Conservation (phyloP, 2,329 filamentous ascomycete species). For the Tolypocladium paradoxum region DNA sequence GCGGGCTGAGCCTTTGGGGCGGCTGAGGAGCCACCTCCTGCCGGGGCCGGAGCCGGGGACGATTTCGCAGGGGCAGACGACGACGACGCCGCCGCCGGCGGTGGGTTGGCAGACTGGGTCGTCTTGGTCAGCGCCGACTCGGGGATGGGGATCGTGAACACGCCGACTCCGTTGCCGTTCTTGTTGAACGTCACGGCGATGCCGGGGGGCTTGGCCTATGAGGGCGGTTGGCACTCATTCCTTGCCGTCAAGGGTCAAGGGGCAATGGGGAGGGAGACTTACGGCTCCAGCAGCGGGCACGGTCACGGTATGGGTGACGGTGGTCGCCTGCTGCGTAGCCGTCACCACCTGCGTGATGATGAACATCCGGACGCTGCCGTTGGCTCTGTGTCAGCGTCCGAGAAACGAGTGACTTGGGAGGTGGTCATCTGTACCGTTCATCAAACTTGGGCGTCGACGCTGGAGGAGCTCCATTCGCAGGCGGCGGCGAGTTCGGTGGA, state of each 20-base stretch:
- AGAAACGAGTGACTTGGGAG: background rate
- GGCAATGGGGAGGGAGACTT: background rate
- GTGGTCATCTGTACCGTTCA: slow-evolving; percentile 9
- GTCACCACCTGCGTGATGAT: slow-evolving; percentile 10
- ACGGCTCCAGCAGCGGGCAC: background rate
- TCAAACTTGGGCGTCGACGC: slow-evolving; percentile 3
- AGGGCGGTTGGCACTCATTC: background rate
- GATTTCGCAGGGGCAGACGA: background rate
- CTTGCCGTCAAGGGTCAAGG: background rate
- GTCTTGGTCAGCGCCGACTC: slow-evolving; percentile 16
- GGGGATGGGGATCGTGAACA: slow-evolving; percentile 18
- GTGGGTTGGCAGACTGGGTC: slow-evolving; percentile 7
- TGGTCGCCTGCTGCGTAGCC: too few species aligned
- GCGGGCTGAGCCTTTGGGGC: background rate
- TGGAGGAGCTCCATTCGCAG: background rate
- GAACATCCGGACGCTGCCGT: background rate
- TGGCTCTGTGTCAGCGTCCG: background rate
- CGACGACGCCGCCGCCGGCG: background rate
- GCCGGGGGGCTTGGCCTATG: background rate
- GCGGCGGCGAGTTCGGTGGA: background rate
- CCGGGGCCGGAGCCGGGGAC: background rate
- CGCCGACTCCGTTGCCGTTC: slow-evolving; percentile 16
- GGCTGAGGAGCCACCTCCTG: background rate
- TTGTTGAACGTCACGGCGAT: slow-evolving; percentile 3
- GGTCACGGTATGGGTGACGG: background rate